A percentile compares a stretch with the other conserved stretches of the same genome.
These are phyloP conservation scores for Coleophoma crateriformis DNA, from an alignment of 2,329 filamentous ascomycete genomes.

Conservation along the genomic window DNA sequence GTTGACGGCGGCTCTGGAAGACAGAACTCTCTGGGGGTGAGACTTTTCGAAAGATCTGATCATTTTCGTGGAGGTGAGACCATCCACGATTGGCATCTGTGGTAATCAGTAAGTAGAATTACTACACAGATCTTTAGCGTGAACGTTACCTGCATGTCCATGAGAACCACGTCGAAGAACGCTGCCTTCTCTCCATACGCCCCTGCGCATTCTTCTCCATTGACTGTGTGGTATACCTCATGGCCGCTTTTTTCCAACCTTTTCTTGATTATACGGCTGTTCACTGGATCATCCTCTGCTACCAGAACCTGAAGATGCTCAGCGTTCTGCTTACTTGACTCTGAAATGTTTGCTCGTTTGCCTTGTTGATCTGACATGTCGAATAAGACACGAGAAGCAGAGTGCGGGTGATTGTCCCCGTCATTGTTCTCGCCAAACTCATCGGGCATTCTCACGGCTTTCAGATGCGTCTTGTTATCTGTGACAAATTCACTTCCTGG, in stretches of 20 bases:
- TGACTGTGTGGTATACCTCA: conserved; percentile 65
- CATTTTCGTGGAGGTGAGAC: conserved; percentile 74
- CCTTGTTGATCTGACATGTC: conserved; percentile 9
- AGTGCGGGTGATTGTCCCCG: background rate
- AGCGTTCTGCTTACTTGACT: conserved; percentile 4
- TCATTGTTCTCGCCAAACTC: conserved; percentile 21
- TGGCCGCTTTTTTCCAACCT: conserved; percentile 74
- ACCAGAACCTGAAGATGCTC: conserved; percentile 55
- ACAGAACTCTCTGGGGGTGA: conserved; percentile 43
- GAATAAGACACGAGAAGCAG: conserved; percentile 12
- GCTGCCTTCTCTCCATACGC: conserved; percentile 58
- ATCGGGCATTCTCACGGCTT: conserved; percentile 40
- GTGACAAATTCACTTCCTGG: conserved; percentile 32
- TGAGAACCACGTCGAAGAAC: conserved; percentile 73
- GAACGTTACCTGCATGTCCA: conserved; percentile 80
- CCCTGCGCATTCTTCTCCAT: conserved; percentile 78
- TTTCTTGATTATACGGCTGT: conserved; percentile 76
- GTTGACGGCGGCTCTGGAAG: conserved; percentile 51
- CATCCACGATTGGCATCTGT: conserved; percentile 90
- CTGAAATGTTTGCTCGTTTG: background rate
- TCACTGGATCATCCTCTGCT: conserved; percentile 85
- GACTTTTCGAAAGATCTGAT: conserved; percentile 68
- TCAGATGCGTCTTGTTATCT: conserved; percentile 35
- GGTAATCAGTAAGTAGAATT: background rate
- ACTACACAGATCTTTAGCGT: background rate